Evolutionary conservation across 176 grass and related monocot species (phyloP), one percentile per base, ranked within the genome.

Genomic region (Dactylis glomerata): DNA sequence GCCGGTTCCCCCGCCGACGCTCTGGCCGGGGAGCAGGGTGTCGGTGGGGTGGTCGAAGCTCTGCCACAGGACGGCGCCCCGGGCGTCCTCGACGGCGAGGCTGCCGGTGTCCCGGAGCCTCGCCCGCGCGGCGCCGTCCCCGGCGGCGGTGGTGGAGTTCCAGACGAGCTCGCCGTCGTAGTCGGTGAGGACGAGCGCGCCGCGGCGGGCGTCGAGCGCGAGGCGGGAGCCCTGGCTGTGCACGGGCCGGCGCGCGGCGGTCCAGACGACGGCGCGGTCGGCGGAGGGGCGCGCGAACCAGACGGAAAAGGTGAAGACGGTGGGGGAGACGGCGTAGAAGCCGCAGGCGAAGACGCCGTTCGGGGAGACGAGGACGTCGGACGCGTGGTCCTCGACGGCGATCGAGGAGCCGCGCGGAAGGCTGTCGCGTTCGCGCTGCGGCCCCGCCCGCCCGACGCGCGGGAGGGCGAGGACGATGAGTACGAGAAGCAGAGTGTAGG

Each of bases 31-130:
- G 26, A 95, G 82, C 38, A 95, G 42, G 20, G 90, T 95, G 77
- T 95, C 85, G 0, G 87, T 95, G 0, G 93, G 90, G 59, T 8
- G 57, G 46, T 91, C 77, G 33, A 89, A 94, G 80, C 92, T 94
- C 54, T 92, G 89, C 92, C 93, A 94, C 32, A 89, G 81, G 7
- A 42, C 10, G 14, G 0, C 1, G 0, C 49, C 63, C 13, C 1
- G 22, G 0, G 4, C 51, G 33, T 80, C 87, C 56, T 63, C 59
- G 10, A 92, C 19, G 0, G 76, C 87, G 23, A 92, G 40, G 78
- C 87, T 93, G 16, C 85, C 91, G 3, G 72, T 31, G 56, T 82
- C 66, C 13, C 50, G 14, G 26, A 93, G 78, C 51, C 75, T 23
- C 5, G 74, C 88, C 41, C 69, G 12, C 16, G 28, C 57, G 32